Evolutionary conservation across 1,139 yeast species (phyloP), one percentile per base, ranked within the genome.

Genomic region (Yarrowia galli): DNA sequence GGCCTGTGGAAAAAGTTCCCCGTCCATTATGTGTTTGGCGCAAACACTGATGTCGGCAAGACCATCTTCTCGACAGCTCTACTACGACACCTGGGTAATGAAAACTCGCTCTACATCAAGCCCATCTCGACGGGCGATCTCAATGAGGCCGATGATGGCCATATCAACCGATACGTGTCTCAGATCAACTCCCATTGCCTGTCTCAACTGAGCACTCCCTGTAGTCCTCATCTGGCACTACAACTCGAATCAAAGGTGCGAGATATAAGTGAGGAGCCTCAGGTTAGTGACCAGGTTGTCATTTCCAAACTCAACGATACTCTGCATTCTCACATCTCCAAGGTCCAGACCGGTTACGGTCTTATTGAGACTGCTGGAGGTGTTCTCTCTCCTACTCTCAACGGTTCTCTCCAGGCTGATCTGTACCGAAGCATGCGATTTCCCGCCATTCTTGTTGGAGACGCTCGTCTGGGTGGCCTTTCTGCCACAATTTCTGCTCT

Each of bases 21-120:
- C 25, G 46, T 61, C 9, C 66, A 61, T 12, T 61, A 61, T 36
- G 67, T 60, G 82, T 85, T 70, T 84, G 89, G 89, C 0, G 76
- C 76, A 9, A 75, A 74, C 67, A 75, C 77, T 2, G 73, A 74
- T 43, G 76, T 75, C 10, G 77, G 77, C 40, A 75, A 75, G 69
- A 74, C 76, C 8, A 70, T 75, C 38, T 68, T 74, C 25, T 70
- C 76, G 0, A 71, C 77, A 0, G 69, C 72, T 3, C 54, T 75
- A 16, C 69, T 70, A 18, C 67, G 68, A 16, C 69, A 71, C 6
- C 53, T 74, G 48, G 68, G 68, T 9, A 67, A 64, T 8, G 42
- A 42, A 35, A 43, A 46, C 40, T 38, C 65, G n/a, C 68, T 68
- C 28, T 75, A 75, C 64, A 64, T 74, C 43, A 75, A 75, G 61